phyloP scores from a whole-genome alignment of 2,329 filamentous ascomycete genomes.

The Thielaviopsis ethacetica region DNA sequence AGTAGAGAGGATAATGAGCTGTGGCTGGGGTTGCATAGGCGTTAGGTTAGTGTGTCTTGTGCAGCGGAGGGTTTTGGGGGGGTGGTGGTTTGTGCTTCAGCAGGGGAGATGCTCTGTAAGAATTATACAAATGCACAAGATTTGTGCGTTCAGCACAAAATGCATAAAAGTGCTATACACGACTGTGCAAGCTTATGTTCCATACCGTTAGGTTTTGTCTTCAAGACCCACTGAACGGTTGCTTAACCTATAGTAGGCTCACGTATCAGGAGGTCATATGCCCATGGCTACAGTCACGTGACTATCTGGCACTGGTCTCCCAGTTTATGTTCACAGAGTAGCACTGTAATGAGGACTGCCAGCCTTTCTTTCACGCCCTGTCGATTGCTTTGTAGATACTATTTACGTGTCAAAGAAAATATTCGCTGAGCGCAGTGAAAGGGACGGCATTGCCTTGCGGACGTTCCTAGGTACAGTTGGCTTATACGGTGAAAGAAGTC shows the following conservation, averaged over 20 bases:
- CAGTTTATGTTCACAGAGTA: too few species aligned
- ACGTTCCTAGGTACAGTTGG: neutral
- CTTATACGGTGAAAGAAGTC: too few species aligned
- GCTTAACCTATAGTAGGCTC: neutral
- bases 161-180: neutral
- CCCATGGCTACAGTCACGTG: neutral
- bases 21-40: slow-evolving; percentile 7
- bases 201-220: too few species aligned
- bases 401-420: too few species aligned
- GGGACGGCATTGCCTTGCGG: too few species aligned
- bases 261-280: neutral
- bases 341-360: too few species aligned
- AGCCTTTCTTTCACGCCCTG: too few species aligned
- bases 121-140: neutral
- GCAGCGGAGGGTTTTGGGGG: neutral
- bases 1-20: neutral
- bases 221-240: neutral
- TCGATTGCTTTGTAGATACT: neutral
- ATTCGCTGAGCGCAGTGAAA: too few species aligned
- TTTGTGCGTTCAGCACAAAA: too few species aligned
- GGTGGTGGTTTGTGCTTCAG: neutral
- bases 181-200: too few species aligned
- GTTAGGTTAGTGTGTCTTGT: neutral
- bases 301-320: neutral
- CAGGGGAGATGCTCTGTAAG: neutral